These are phyloP conservation scores for Ascodesmis nigricans DNA, from an alignment of 495 filamentous ascomycete species.

Conservation along the genomic window DNA sequence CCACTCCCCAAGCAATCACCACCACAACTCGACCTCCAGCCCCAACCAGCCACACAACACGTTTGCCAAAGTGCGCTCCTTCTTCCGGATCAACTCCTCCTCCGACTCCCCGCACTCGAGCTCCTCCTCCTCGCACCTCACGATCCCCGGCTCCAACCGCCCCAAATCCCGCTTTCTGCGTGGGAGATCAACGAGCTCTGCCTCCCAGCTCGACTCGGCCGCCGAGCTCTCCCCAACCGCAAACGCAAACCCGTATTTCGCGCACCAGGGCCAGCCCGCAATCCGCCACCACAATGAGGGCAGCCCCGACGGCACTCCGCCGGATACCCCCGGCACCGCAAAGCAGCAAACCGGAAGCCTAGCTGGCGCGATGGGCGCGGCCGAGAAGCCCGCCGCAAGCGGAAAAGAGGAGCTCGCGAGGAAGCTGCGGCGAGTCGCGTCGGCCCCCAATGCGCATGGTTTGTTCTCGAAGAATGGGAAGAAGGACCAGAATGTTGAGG, in stretches of 20 bases:
- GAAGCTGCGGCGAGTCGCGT: slow-evolving; percentile 80
- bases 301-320: slow-evolving; percentile 89
- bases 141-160: slow-evolving; percentile 25
- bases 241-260: slow-evolving; percentile 91
- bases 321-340: slow-evolving; percentile 49
- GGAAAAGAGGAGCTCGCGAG: slow-evolving; percentile 85
- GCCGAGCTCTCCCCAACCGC: slow-evolving; percentile 80
- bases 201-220: slow-evolving; percentile 81
- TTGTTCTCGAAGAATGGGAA: slow-evolving; percentile 47
- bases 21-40: no score
- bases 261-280: slow-evolving; percentile 81
- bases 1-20: no score
- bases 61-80: slow-evolving; percentile 67
- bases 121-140: slow-evolving; percentile 26
- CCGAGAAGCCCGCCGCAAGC: slow-evolving; percentile 51
- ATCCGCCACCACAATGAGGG: slow-evolving; percentile 85
- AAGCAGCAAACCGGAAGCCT: slow-evolving; percentile 10
- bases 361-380: slow-evolving; percentile 28
- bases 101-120: slow-evolving; percentile 30
- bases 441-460: slow-evolving; percentile 90
- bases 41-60: no score
- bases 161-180: slow-evolving; percentile 30
- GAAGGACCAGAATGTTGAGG: slow-evolving; percentile 32
- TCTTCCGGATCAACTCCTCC: slow-evolving; percentile 81
- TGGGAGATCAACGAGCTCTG: slow-evolving; percentile 58